Percentiles rank a stretch among this genome's conserved stretches.
These are phyloP conservation scores for Paecilomyces variotii DNA, from an alignment of 2,329 filamentous ascomycete genomes.

Conservation along the genomic window DNA sequence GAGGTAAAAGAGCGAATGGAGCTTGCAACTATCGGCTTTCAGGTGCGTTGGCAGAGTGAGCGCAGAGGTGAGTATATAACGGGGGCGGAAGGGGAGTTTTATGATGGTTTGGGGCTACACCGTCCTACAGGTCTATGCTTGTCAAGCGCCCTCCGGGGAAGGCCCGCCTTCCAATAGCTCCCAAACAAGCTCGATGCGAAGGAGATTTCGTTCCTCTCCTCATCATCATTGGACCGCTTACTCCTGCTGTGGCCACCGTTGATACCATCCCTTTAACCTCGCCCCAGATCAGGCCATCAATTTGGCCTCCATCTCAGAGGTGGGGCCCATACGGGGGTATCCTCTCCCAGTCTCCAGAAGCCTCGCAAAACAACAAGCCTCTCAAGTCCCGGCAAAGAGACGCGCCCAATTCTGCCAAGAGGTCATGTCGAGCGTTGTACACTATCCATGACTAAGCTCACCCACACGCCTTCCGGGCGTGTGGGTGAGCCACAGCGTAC, in stretches of 20 bases:
- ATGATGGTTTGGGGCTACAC: background rate
- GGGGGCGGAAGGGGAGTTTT: background rate
- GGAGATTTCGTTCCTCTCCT: background rate
- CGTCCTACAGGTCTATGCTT: slow-evolving; percentile 1
- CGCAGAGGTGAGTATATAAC: background rate
- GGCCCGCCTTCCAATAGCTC: background rate
- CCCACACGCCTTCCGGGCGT: too few species aligned
- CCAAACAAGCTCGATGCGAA: background rate
- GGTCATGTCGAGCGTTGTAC: background rate
- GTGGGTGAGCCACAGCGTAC: too few species aligned
- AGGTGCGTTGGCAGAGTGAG: background rate
- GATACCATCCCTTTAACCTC: background rate
- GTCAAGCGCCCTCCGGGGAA: background rate
- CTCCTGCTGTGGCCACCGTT: background rate
- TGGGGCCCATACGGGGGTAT: background rate
- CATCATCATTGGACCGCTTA: background rate
- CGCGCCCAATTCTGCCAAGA: background rate
- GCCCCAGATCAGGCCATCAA: background rate
- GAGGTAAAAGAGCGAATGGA: background rate
- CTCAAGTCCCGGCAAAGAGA: background rate
- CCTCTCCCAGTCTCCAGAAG: background rate
- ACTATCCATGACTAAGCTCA: too few species aligned
- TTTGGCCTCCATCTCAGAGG: background rate
- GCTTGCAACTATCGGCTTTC: background rate
- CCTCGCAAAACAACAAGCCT: background rate